phyloP scores from a whole-genome alignment of 192 early-diverging fungal species.

The Backusella morwellensis region DNA sequence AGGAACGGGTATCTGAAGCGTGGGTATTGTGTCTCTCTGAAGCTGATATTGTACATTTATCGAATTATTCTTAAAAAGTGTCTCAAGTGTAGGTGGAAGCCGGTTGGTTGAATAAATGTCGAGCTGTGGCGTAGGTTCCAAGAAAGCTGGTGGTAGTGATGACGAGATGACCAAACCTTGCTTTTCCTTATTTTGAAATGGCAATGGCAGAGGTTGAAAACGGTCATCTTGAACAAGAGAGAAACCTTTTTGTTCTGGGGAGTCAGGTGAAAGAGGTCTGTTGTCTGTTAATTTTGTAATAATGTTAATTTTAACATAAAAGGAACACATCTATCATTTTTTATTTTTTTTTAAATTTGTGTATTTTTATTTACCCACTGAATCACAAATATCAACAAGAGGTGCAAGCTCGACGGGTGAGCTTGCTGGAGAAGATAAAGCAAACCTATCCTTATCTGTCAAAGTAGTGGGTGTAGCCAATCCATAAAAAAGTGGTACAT shows the following conservation, averaged over 20 bases:
- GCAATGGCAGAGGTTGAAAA: neutral
- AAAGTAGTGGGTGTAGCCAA: neutral
- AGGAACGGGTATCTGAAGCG: slow-evolving; percentile 5
- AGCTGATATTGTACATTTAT: neutral
- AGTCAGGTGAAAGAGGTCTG: slow-evolving; percentile 17
- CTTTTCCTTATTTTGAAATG: neutral
- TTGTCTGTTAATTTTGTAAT: slow-evolving; percentile 2
- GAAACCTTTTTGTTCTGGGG: neutral
- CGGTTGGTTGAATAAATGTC: neutral
- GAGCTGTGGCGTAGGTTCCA: slow-evolving; percentile 4
- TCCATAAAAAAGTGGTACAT: neutral
- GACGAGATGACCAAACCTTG: slow-evolving; percentile 4
- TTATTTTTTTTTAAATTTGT: neutral
- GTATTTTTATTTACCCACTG: slow-evolving; percentile 4
- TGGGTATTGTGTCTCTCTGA: neutral
- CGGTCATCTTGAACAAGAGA: neutral
- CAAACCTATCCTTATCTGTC: neutral
- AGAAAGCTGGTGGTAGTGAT: neutral
- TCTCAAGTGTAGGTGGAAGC: neutral
- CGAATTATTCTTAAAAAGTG: neutral
- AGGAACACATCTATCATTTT: neutral
- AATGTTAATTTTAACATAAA: slow-evolving; percentile 1
- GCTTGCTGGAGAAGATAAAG: neutral
- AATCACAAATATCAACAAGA: slow-evolving; percentile 2
- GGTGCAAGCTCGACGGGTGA: slow-evolving; percentile 5